Percentiles rank a stretch among this genome's conserved stretches.
Conservation (phyloP, 2,329 filamentous ascomycete species). For the Pyrenophora graminea region DNA sequence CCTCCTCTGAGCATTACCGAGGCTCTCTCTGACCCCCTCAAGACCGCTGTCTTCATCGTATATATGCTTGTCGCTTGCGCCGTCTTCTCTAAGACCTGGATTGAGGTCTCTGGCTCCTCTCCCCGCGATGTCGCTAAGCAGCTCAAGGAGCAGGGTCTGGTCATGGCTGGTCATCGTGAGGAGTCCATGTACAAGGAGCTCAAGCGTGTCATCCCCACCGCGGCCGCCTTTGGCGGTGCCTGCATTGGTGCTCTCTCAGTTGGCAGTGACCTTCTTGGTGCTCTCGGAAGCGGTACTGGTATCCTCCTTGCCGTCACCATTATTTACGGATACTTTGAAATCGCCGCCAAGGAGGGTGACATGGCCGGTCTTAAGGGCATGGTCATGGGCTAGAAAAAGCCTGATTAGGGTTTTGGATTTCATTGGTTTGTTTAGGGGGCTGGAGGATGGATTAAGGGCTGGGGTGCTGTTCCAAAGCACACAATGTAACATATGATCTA, state of each 20-base stretch:
- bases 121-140: slow-evolving; percentile 99
- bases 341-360: slow-evolving; percentile 97
- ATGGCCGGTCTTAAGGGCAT: slow-evolving; percentile 76
- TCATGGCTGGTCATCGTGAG: slow-evolving; percentile 99
- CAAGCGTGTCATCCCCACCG: slow-evolving; percentile 98
- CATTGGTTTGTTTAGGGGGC: slow-evolving; percentile 2
- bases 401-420: slow-evolving; percentile 1
- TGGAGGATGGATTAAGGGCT: slow-evolving; percentile 1
- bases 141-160: slow-evolving; percentile 98
- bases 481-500: slow-evolving; percentile 18
- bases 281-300: slow-evolving; percentile 94
- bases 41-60: slow-evolving; percentile 90
- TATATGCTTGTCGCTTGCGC: slow-evolving; percentile 99
- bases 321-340: slow-evolving; percentile 99
- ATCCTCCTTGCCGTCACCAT: slow-evolving; percentile 99
- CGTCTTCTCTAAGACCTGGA: slow-evolving; percentile 99
- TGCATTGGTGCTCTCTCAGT: slow-evolving; percentile 98
- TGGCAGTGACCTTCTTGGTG: slow-evolving; percentile 91
- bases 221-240: slow-evolving; percentile 96
- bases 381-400: slow-evolving; percentile 56
- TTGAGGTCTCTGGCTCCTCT: slow-evolving; percentile 97
- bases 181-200: slow-evolving; percentile 99
- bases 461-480: slow-evolving; percentile 14
- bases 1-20: slow-evolving; percentile 97
- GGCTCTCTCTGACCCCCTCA: slow-evolving; percentile 92